Percentiles rank a stretch among this genome's conserved stretches.
phyloP scores from a whole-genome alignment of 441 rosid genomes.

The Melastoma candidum region DNA sequence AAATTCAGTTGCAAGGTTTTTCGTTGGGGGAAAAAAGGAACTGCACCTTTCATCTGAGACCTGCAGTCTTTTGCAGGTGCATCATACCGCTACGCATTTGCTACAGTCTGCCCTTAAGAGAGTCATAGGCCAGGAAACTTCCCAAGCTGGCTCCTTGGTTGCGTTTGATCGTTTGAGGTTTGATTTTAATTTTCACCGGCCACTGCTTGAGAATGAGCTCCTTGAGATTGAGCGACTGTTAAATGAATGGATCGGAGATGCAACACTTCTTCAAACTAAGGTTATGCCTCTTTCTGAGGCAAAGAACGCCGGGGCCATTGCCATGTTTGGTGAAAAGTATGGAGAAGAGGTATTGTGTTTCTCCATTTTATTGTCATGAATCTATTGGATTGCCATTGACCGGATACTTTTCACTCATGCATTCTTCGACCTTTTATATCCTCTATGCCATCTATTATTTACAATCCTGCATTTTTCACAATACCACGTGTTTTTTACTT shows the following conservation, averaged over 20 bases:
- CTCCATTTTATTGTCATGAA: conserved; percentile 2
- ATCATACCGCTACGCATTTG: conserved; percentile 95
- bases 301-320: conserved; percentile 83
- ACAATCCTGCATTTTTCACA: too few relatives aligned
- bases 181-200: conserved; percentile 78
- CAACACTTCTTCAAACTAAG: conserved; percentile 62
- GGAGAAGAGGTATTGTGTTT: conserved; percentile 59
- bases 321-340: conserved; percentile 97
- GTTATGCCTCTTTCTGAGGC: conserved; percentile 78
- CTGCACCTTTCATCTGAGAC: too few relatives aligned
- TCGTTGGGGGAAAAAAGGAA: too few relatives aligned
- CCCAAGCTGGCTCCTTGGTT: conserved; percentile 96
- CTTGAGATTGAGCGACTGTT: conserved; percentile 62
- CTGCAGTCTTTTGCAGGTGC: conserved; percentile 46
- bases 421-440: too few relatives aligned
- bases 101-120: conserved; percentile 86
- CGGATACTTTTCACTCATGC: too few relatives aligned
- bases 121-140: conserved; percentile 74
- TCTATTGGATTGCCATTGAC: too few relatives aligned
- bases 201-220: conserved; percentile 57
- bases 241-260: conserved; percentile 79
- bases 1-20: too few relatives aligned
- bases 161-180: conserved; percentile 95
- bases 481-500: not conserved
- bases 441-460: too few relatives aligned